Conservation (phyloP, 2,329 filamentous ascomycete species). For the Alternaria burnsii region DNA sequence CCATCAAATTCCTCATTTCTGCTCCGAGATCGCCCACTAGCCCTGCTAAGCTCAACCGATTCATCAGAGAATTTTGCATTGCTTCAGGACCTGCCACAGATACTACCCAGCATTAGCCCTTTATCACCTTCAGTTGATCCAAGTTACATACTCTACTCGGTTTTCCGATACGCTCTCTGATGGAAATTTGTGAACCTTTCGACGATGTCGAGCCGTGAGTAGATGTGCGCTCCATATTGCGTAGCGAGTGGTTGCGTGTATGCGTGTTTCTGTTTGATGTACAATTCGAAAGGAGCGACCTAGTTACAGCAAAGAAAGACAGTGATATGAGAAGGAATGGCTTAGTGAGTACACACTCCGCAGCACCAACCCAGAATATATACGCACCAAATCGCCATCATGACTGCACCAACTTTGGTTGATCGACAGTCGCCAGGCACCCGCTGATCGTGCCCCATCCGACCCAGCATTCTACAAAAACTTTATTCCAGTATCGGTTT, state of each 20-base stretch:
- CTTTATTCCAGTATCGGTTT: neutral
- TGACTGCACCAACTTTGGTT: neutral
- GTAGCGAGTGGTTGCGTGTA: neutral
- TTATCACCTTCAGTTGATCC: neutral
- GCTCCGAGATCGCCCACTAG: neutral
- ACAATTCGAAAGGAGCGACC: neutral
- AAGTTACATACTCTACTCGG: slow-evolving; percentile 5
- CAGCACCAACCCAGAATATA: neutral
- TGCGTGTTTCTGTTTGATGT: neutral
- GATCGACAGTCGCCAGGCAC: neutral
- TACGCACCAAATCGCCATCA: neutral
- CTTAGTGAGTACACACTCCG: neutral
- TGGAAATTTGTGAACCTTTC: neutral
- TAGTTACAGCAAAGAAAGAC: neutral
- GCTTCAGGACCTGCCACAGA: slow-evolving; percentile 6
- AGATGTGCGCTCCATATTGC: neutral
- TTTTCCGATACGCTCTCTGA: slow-evolving; percentile 5
- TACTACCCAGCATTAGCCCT: slow-evolving; percentile 2
- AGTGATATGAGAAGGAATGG: neutral
- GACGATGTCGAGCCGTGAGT: neutral
- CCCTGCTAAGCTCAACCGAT: neutral
- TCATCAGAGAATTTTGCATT: slow-evolving; percentile 7
- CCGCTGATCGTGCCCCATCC: neutral
- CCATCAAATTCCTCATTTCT: neutral
- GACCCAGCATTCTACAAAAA: neutral